Evolutionary conservation across 2,329 filamentous ascomycete genomes (phyloP).

Genomic region (Alternaria arbusti): DNA sequence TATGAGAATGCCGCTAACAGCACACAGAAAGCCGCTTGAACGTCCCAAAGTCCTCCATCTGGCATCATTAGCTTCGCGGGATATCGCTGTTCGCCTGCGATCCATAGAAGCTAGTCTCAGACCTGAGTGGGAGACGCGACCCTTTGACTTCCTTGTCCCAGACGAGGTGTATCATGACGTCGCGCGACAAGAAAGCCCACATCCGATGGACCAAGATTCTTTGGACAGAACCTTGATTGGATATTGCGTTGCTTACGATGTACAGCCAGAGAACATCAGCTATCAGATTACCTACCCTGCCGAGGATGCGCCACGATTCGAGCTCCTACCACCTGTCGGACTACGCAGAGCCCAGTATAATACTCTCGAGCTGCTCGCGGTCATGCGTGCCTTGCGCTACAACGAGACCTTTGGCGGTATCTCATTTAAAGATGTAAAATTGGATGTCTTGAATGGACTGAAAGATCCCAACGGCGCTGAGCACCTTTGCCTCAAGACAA

Average conservation of each 20-base stretch:
- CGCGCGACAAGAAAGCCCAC: conserved; percentile 46
- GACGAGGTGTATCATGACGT: conserved; percentile 50
- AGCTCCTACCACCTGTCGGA: conserved; percentile 64
- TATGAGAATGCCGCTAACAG: conserved; percentile 7
- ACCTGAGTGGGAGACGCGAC: conserved; percentile 69
- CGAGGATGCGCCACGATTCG: conserved; percentile 72
- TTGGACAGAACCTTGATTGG: conserved; percentile 72
- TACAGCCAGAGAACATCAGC: conserved; percentile 69
- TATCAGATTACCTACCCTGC: conserved; percentile 47
- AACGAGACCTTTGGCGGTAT: conserved; percentile 73
- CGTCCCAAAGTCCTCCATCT: conserved; percentile 64
- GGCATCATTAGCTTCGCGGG: conserved; percentile 68
- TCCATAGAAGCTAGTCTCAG: conserved; percentile 68
- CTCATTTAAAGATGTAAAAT: conserved; percentile 68
- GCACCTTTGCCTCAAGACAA: conserved; percentile 66
- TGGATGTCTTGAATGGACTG: conserved; percentile 69
- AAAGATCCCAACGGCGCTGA: conserved; percentile 67
- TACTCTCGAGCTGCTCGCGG: conserved; percentile 68
- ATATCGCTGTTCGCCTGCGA: conserved; percentile 68
- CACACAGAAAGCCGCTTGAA: conserved; percentile 59
- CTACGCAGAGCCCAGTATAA: conserved; percentile 62
- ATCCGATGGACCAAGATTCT: conserved; percentile 65
- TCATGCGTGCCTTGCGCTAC: conserved; percentile 73
- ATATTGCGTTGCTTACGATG: conserved; percentile 72
- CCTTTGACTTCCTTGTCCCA: conserved; percentile 68